These are phyloP conservation scores for Aureobasidium sp. DNA, from an alignment of 2,329 filamentous ascomycete genomes.

Conservation along the genomic window DNA sequence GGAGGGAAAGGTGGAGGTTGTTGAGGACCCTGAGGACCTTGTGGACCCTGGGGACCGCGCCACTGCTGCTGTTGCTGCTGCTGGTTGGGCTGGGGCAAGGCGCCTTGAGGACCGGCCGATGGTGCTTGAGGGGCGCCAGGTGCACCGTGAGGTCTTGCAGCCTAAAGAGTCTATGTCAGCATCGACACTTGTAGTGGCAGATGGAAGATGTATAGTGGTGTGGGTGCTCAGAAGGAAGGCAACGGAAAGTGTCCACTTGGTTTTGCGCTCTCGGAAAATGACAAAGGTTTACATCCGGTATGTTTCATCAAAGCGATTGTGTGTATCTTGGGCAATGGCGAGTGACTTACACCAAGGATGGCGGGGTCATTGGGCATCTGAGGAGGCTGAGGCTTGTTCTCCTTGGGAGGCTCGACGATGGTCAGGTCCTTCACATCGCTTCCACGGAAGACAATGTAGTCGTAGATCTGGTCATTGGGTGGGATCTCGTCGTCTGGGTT, in stretches of 20 bases:
- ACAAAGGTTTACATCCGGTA: conserved; percentile 88
- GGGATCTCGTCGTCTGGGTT: conserved; percentile 75
- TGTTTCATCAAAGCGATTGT: conserved; percentile 70
- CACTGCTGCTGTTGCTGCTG: conserved; percentile 29
- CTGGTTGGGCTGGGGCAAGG: conserved; percentile 30
- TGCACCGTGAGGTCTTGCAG: conserved; percentile 21
- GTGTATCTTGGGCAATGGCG: conserved; percentile 22
- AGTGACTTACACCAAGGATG: conserved; percentile 83
- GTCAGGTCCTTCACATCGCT: conserved; percentile 97
- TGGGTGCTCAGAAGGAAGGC: conserved; percentile 92
- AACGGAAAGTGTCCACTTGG: conserved; percentile 97
- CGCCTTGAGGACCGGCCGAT: conserved; percentile 19
- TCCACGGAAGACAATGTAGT: conserved; percentile 97
- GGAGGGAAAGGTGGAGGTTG: conserved; percentile 28
- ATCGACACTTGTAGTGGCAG: background rate
- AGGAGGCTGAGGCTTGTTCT: conserved; percentile 66
- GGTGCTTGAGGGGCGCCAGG: conserved; percentile 7
- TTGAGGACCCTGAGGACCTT: conserved; percentile 28
- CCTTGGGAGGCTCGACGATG: conserved; percentile 73
- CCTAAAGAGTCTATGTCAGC: conserved; percentile 20
- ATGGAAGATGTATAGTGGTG: conserved; percentile 6
- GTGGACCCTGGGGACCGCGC: conserved; percentile 23
- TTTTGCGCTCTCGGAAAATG: conserved; percentile 89
- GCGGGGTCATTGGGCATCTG: conserved; percentile 89
- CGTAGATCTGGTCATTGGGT: conserved; percentile 82